Conservation (phyloP, 805 yeast species). For the Huiozyma naganishii region DNA sequence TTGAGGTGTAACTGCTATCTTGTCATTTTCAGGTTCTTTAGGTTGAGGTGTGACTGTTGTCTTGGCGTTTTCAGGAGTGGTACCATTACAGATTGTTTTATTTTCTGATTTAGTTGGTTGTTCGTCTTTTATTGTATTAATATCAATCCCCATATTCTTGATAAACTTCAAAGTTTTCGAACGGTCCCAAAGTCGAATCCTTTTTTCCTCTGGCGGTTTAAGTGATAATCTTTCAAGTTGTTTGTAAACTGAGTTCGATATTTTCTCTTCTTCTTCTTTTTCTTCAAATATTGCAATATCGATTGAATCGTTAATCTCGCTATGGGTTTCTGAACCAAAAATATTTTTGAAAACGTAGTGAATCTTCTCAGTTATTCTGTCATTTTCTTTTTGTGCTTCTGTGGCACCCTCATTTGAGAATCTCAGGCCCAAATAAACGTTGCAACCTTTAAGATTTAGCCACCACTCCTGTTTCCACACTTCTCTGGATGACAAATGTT, state of each 20-base stretch:
- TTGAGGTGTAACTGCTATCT: no score
- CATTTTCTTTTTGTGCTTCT: no score
- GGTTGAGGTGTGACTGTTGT: no score
- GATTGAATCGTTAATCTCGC: background rate
- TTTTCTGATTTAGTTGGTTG: background rate
- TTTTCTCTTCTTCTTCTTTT: no score
- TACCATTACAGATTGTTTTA: background rate
- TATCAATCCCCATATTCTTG: conserved; percentile 9
- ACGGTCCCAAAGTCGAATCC: conserved; percentile 13
- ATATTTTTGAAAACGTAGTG: background rate
- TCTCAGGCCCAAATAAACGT: no score
- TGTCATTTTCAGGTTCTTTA: no score
- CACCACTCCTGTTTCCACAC: conserved; percentile 3
- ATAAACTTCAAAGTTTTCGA: conserved; percentile 10
- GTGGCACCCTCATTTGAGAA: no score
- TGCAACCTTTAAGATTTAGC: background rate
- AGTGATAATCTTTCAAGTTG: no score
- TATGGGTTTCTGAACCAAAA: background rate
- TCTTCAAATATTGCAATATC: background rate
- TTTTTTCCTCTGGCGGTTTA: background rate
- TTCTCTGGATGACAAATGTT: background rate
- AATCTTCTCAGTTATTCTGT: background rate
- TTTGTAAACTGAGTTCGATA: no score
- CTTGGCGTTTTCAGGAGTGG: no score
- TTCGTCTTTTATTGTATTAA: background rate